These are phyloP conservation scores for Globisporangium iwayamae DNA, from an alignment of 352 stramenopile genomes.

Conservation along the genomic window DNA sequence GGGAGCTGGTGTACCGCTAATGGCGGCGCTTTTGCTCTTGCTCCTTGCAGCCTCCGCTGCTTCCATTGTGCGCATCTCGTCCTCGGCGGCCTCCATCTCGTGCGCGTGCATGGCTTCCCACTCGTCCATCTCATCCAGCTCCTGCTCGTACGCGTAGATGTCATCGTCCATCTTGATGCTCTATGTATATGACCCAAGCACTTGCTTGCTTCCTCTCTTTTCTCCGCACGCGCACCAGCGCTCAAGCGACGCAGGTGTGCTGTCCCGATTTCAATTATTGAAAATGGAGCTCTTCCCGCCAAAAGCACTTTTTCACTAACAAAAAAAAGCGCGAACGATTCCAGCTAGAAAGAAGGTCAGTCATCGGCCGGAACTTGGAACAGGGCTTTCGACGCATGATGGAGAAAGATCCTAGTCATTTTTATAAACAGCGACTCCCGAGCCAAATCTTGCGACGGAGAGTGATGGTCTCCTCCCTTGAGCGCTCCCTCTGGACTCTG, in stretches of 20 bases:
- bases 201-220: background rate
- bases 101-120: constrained; percentile 81
- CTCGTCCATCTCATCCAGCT: constrained; percentile 73
- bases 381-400: too few species aligned
- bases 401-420: too few species aligned
- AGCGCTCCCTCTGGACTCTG: too few species aligned
- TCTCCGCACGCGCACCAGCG: background rate
- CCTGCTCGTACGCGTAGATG: constrained; percentile 75
- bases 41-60: constrained; percentile 28
- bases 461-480: too few species aligned
- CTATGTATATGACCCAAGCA: background rate
- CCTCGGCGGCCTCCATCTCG: constrained; percentile 75
- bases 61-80: constrained; percentile 60
- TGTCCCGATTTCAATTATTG: background rate
- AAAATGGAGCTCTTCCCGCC: background rate
- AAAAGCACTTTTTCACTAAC: background rate
- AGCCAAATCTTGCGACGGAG: too few species aligned
- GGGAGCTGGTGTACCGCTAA: constrained; percentile 4
- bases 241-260: background rate
- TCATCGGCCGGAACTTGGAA: too few species aligned
- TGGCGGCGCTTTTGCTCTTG: constrained; percentile 8
- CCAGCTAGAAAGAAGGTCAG: too few species aligned
- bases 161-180: constrained; percentile 58
- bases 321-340: constrained; percentile 25
- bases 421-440: too few species aligned